Percentiles rank a stretch among this genome's conserved stretches.
Evolutionary conservation across 176 grass and related monocot species (phyloP).

Genomic region (Puya raimondii): DNA sequence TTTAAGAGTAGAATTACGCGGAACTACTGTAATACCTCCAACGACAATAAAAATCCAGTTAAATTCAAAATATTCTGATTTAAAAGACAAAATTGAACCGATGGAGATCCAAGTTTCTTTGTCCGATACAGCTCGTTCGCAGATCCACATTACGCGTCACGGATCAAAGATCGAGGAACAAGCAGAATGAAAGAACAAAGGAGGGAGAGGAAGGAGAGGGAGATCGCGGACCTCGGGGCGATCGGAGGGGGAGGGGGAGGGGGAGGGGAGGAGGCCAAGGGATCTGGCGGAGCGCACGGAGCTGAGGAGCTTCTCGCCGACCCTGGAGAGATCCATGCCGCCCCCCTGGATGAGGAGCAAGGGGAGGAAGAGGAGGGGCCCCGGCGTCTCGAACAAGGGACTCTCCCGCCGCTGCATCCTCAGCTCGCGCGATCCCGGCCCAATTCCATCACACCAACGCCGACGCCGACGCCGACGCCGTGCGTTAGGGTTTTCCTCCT

Average conservation of each 20-base stretch:
- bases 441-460: background rate
- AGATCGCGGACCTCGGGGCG: conserved; percentile 44
- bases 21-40: too few relatives aligned
- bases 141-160: background rate
- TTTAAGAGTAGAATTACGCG: too few relatives aligned
- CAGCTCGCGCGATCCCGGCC: background rate
- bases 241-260: conserved; percentile 34
- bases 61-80: too few relatives aligned
- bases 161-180: background rate
- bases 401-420: conserved; percentile 1
- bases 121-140: background rate
- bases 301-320: conserved; percentile 94
- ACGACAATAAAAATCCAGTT: too few relatives aligned
- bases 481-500: background rate
- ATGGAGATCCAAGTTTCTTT: background rate
- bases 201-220: conserved; percentile 1
- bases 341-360: conserved; percentile 93
- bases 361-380: conserved; percentile 88
- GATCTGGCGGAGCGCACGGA: conserved; percentile 95
- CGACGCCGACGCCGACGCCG: background rate
- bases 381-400: conserved; percentile 46
- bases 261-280: conserved; percentile 55
- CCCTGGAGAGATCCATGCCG: conserved; percentile 96
- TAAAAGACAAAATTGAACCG: too few relatives aligned
- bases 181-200: background rate